Evolutionary conservation across 225 moss, liverwort and hornwort species (phyloP).

Genomic region (Straminergon stramineum): DNA sequence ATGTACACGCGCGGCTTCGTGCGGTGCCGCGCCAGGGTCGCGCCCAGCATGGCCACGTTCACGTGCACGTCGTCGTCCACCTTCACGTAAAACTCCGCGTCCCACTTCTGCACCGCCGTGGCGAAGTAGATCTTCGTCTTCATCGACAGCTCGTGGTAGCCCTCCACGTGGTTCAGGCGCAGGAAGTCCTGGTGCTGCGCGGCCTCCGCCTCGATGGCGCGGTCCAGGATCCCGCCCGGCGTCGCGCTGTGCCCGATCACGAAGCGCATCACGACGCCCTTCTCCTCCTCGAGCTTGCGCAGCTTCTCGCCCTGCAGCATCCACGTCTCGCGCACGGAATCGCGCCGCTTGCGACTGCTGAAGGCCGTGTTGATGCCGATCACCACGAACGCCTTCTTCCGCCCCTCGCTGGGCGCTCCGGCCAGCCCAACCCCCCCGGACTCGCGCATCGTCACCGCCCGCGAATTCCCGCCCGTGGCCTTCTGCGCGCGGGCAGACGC

Average conservation of each 20-base stretch:
- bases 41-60: conserved; percentile 75
- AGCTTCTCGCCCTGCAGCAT: conserved; percentile 92
- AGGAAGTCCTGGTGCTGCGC: conserved; percentile 76
- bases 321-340: conserved; percentile 92
- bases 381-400: conserved; percentile 77
- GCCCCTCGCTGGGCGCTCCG: conserved; percentile 30
- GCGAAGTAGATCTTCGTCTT: conserved; percentile 98
- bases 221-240: conserved; percentile 86
- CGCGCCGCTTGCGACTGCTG: conserved; percentile 83
- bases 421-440: background rate
- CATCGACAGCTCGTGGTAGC: conserved; percentile 89
- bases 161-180: conserved; percentile 90
- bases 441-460: background rate
- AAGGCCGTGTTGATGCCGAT: conserved; percentile 96
- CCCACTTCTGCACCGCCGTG: conserved; percentile 81
- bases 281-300: conserved; percentile 67
- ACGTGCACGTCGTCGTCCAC: conserved; percentile 99
- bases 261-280: conserved; percentile 91
- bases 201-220: conserved; percentile 92
- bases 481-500: conserved; percentile 56
- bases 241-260: conserved; percentile 96
- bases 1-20: conserved; percentile 89
- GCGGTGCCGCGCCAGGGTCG: conserved; percentile 70
- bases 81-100: conserved; percentile 96
- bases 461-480: conserved; percentile 24